A percentile compares a stretch with the other conserved stretches of the same genome.
Conservation (phyloP, 2,329 filamentous ascomycete species). For the Blumeria graminis region DNA sequence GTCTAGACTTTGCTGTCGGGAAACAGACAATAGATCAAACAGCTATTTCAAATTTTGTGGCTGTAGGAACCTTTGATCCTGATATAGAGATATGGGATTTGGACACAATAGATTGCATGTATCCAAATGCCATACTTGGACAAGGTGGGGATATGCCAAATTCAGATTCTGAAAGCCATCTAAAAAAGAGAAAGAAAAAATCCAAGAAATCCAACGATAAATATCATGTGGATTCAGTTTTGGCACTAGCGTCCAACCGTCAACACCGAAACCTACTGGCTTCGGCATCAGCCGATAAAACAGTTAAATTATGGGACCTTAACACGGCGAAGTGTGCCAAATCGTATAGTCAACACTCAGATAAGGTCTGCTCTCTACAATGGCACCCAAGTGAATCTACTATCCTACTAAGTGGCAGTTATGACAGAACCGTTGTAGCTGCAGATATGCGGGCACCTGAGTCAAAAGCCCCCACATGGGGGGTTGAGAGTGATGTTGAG, state of each 20-base stretch:
- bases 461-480: slow-evolving; percentile 61
- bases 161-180: slow-evolving; percentile 29
- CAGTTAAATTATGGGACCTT: slow-evolving; percentile 93
- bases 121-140: slow-evolving; percentile 85
- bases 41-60: slow-evolving; percentile 68
- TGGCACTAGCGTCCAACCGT: slow-evolving; percentile 76
- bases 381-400: slow-evolving; percentile 83
- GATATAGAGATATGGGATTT: slow-evolving; percentile 98
- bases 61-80: slow-evolving; percentile 88
- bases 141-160: slow-evolving; percentile 30
- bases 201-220: slow-evolving; percentile 67
- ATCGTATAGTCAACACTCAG: slow-evolving; percentile 85
- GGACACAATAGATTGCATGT: slow-evolving; percentile 92
- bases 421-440: slow-evolving; percentile 83
- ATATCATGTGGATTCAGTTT: slow-evolving; percentile 83
- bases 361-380: slow-evolving; percentile 89
- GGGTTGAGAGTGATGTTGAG: slow-evolving; percentile 89
- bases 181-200: slow-evolving; percentile 84
- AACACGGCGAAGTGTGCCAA: slow-evolving; percentile 82
- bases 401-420: slow-evolving; percentile 74
- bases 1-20: slow-evolving; percentile 78
- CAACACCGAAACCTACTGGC: slow-evolving; percentile 86
- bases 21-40: slow-evolving; percentile 38
- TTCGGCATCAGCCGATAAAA: slow-evolving; percentile 87
- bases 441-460: slow-evolving; percentile 89